These are phyloP conservation scores for Hypoxylon sp. DNA, from an alignment of 2,329 filamentous ascomycete species.

Conservation along the genomic window DNA sequence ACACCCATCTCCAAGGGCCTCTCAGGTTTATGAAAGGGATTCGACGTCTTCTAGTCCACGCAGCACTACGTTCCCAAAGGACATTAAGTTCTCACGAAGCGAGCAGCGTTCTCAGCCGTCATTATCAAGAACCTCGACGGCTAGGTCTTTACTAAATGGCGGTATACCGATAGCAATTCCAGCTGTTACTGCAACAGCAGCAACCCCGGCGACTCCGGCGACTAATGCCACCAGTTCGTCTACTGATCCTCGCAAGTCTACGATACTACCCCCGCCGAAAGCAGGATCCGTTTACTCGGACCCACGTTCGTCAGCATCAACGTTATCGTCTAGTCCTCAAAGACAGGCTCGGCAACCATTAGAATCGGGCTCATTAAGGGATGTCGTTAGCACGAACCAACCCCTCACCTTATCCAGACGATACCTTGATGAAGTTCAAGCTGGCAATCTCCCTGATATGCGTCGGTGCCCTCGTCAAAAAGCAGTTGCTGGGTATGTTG, in stretches of 20 bases:
- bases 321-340: conserved; percentile 45
- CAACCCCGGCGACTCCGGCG: conserved; percentile 27
- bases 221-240: conserved; percentile 27
- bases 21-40: conserved; percentile 48
- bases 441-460: conserved; percentile 64
- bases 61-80: conserved; percentile 53
- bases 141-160: conserved; percentile 41
- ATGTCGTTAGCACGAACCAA: conserved; percentile 37
- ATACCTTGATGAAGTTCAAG: conserved; percentile 67
- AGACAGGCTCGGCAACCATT: conserved; percentile 63
- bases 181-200: conserved; percentile 32
- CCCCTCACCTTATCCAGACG: conserved; percentile 65
- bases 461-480: conserved; percentile 78
- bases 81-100: conserved; percentile 43
- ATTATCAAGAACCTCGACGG: conserved; percentile 49
- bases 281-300: conserved; percentile 33
- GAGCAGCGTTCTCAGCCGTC: conserved; percentile 46
- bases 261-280: conserved; percentile 40
- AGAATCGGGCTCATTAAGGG: conserved; percentile 59
- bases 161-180: conserved; percentile 43
- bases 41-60: conserved; percentile 48
- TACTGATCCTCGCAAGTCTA: conserved; percentile 36
- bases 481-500: conserved; percentile 74
- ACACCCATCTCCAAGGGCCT: conserved; percentile 47
- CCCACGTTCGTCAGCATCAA: conserved; percentile 44